phyloP scores from a whole-genome alignment of 2,329 filamentous ascomycete species.

The Chrysoporthe puriensis region DNA sequence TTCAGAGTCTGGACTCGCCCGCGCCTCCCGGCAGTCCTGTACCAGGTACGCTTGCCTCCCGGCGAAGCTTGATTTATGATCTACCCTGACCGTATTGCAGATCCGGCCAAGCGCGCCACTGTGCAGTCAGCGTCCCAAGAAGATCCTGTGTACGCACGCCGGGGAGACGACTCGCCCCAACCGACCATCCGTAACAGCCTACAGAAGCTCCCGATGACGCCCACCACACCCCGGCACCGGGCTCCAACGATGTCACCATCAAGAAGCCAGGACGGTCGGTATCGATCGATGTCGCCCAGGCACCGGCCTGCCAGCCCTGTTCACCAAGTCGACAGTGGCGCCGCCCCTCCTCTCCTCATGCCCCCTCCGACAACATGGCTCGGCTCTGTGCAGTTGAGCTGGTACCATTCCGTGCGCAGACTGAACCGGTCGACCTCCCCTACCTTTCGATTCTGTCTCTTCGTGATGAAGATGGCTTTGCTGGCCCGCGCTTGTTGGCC shows the following conservation, averaged over 20 bases:
- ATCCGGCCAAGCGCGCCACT: slow-evolving; percentile 40
- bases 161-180: slow-evolving; percentile 35
- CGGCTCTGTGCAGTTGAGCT: slow-evolving; percentile 36
- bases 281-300: slow-evolving; percentile 28
- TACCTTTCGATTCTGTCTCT: slow-evolving; percentile 61
- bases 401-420: slow-evolving; percentile 13
- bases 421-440: slow-evolving; percentile 19
- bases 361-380: slow-evolving; percentile 48
- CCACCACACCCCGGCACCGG: slow-evolving; percentile 37
- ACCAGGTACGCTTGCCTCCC: slow-evolving; percentile 40
- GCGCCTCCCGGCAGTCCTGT: slow-evolving; percentile 53
- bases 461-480: slow-evolving; percentile 69
- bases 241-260: slow-evolving; percentile 44
- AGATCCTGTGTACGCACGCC: slow-evolving; percentile 34
- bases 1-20: slow-evolving; percentile 61
- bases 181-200: slow-evolving; percentile 36
- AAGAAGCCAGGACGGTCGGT: slow-evolving; percentile 44
- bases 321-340: slow-evolving; percentile 17
- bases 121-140: slow-evolving; percentile 40
- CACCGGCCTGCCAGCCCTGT: slow-evolving; percentile 26
- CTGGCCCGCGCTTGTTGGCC: slow-evolving; percentile 73
- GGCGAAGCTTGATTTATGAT: slow-evolving; percentile 25
- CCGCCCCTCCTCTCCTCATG: slow-evolving; percentile 52
- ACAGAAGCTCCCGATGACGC: slow-evolving; percentile 37
- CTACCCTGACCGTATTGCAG: slow-evolving; percentile 30